Evolutionary conservation across 495 filamentous ascomycete species (phyloP).

Genomic region (Penicillium atrosanguineum): DNA sequence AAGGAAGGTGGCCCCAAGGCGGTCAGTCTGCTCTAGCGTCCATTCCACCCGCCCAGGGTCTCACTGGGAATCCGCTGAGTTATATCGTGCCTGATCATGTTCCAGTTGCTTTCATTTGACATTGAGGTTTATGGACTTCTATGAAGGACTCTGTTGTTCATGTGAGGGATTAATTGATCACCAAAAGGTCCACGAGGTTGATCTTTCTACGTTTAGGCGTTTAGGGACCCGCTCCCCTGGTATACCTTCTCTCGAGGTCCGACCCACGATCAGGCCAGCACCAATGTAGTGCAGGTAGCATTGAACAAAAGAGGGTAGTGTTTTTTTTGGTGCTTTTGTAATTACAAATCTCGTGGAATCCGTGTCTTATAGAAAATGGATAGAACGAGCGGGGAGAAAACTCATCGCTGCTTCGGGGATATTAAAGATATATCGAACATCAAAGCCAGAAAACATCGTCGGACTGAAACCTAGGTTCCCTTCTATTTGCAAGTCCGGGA

Average conservation of each 20-base stretch:
- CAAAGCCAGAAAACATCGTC: slow-evolving; percentile 40
- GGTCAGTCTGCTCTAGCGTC: slow-evolving; percentile 28
- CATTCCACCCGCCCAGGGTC: slow-evolving; percentile 18
- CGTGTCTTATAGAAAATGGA: slow-evolving; percentile 7
- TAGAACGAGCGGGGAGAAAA: slow-evolving; percentile 39
- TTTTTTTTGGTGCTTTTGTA: slow-evolving; percentile 18
- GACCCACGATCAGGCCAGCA: neutral
- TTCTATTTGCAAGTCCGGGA: slow-evolving; percentile 45
- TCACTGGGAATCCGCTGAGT: neutral
- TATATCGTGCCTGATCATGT: neutral
- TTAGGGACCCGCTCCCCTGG: neutral
- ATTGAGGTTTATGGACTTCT: neutral
- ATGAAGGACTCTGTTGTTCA: neutral
- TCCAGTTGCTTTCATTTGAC: neutral
- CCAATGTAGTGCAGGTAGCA: neutral
- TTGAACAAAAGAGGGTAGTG: neutral
- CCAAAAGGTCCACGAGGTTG: neutral
- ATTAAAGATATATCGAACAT: slow-evolving; percentile 51
- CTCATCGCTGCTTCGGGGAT: slow-evolving; percentile 46
- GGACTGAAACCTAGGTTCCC: slow-evolving; percentile 43
- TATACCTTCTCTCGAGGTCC: neutral
- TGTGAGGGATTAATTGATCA: neutral
- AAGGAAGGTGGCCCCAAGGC: slow-evolving; percentile 22
- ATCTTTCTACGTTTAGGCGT: neutral
- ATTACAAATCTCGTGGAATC: slow-evolving; percentile 24